A percentile compares a stretch with the other conserved stretches of the same genome.
These are phyloP conservation scores for Peronospora farinosa DNA, from an alignment of 352 stramenopile genomes.

Conservation along the genomic window DNA sequence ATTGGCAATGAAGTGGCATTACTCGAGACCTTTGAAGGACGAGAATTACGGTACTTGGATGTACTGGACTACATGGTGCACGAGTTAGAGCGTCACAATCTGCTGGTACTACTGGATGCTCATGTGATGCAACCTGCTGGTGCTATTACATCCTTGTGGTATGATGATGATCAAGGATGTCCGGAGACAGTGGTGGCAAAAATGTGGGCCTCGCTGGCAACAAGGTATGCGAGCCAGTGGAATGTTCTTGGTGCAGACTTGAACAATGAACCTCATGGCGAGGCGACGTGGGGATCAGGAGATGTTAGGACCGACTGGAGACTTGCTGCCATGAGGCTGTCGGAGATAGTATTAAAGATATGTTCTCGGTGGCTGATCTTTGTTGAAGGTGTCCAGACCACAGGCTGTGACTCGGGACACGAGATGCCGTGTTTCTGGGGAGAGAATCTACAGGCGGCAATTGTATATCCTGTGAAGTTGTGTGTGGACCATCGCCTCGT, in stretches of 20 bases:
- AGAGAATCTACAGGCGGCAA: slow-evolving; percentile 38
- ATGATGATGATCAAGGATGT: slow-evolving; percentile 21
- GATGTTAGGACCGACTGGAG: slow-evolving; percentile 43
- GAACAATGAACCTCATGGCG: slow-evolving; percentile 54
- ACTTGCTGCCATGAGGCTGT: slow-evolving; percentile 29
- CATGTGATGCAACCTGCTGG: slow-evolving; percentile 40
- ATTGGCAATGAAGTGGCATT: slow-evolving; percentile 39
- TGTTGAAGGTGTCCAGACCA: slow-evolving; percentile 43
- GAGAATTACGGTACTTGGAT: slow-evolving; percentile 41
- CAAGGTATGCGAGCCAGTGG: slow-evolving; percentile 32
- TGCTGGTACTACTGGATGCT: slow-evolving; percentile 46
- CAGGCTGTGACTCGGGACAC: slow-evolving; percentile 21
- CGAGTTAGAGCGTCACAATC: slow-evolving; percentile 20
- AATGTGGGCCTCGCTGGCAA: slow-evolving; percentile 34
- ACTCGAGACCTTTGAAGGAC: slow-evolving; percentile 24
- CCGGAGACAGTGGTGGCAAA: slow-evolving; percentile 19
- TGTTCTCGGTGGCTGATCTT: slow-evolving; percentile 49
- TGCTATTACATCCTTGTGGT: slow-evolving; percentile 42
- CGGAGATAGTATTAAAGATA: slow-evolving; percentile 20
- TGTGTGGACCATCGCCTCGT: slow-evolving; percentile 39
- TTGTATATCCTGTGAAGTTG: slow-evolving; percentile 19
- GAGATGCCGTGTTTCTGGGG: slow-evolving; percentile 47
- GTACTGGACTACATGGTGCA: slow-evolving; percentile 46
- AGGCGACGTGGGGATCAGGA: slow-evolving; percentile 38
- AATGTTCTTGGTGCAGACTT: slow-evolving; percentile 50